These are phyloP conservation scores for Nepenthes gracilis DNA, from an alignment of 148 eudicot species.

Conservation along the genomic window DNA sequence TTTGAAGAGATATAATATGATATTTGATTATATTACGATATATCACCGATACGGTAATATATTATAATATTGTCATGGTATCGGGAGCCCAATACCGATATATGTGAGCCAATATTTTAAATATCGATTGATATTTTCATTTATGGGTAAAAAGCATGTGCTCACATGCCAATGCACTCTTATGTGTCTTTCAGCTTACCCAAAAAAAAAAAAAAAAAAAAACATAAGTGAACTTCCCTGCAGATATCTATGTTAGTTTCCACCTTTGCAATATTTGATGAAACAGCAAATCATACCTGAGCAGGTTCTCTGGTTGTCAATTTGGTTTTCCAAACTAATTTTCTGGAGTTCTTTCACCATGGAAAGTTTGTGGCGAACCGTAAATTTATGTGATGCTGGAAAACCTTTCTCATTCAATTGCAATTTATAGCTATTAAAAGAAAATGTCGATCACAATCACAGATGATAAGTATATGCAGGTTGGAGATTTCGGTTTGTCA, in stretches of 20 bases:
- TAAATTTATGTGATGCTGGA: neutral
- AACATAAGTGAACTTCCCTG: neutral
- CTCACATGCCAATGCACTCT: neutral
- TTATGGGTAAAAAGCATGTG: too few species aligned
- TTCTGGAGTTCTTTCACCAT: neutral
- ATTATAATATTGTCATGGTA: too few species aligned
- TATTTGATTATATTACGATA: too few species aligned
- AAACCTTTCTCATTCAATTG: neutral
- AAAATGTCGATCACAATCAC: neutral
- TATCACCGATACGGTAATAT: too few species aligned
- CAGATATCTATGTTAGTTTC: neutral
- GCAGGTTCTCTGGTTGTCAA: neutral
- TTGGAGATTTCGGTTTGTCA: constrained; percentile 93
- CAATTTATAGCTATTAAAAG: too few species aligned
- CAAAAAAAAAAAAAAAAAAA: neutral
- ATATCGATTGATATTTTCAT: too few species aligned
- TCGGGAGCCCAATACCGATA: too few species aligned
- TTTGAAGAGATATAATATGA: too few species aligned
- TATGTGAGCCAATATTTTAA: too few species aligned
- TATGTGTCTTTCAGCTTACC: neutral
- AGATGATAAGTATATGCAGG: constrained; percentile 29
- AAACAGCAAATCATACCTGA: neutral
- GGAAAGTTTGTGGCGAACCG: neutral
- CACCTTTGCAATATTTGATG: neutral
- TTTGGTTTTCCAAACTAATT: neutral